phyloP scores from a whole-genome alignment of 805 yeast genomes.

The Candida qinlingensis region DNA sequence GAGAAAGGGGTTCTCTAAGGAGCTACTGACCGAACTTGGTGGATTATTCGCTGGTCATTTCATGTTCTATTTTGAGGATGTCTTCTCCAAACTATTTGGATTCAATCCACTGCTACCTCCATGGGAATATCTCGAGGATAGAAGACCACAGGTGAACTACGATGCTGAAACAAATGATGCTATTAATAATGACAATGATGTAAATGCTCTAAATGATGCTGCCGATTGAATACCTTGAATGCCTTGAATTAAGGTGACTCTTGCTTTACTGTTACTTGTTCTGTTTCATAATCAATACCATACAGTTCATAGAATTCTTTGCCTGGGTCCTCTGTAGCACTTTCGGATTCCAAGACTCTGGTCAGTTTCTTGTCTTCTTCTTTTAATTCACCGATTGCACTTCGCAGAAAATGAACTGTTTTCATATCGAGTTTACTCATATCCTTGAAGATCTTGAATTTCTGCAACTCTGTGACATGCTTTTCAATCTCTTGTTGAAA shows the following conservation, averaged over 20 bases:
- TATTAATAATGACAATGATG: background rate
- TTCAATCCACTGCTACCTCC: slow-evolving; percentile 19
- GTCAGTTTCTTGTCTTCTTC: slow-evolving; percentile 9
- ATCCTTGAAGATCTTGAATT: slow-evolving; percentile 15
- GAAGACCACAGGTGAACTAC: background rate
- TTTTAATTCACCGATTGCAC: slow-evolving; percentile 10
- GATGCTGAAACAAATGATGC: background rate
- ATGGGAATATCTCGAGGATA: slow-evolving; percentile 9
- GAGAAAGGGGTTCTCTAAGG: background rate
- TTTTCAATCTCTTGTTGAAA: slow-evolving; percentile 7
- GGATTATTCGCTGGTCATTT: slow-evolving; percentile 18
- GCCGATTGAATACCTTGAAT: background rate
- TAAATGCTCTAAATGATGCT: background rate
- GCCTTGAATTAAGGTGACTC: background rate
- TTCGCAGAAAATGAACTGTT: slow-evolving; percentile 11
- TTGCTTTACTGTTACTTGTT: no score
- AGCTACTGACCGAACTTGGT: slow-evolving; percentile 1
- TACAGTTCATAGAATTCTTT: slow-evolving; percentile 5
- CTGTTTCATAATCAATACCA: slow-evolving; percentile 4
- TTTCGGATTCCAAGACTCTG: slow-evolving; percentile 6
- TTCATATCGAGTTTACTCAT: slow-evolving; percentile 10
- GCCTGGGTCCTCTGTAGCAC: background rate
- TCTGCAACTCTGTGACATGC: slow-evolving; percentile 11
- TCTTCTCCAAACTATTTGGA: slow-evolving; percentile 16
- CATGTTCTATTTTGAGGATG: slow-evolving; percentile 19